Evolutionary conservation across 2,329 filamentous ascomycete species (phyloP).

Genomic region (Diaporthe citriasiana): DNA sequence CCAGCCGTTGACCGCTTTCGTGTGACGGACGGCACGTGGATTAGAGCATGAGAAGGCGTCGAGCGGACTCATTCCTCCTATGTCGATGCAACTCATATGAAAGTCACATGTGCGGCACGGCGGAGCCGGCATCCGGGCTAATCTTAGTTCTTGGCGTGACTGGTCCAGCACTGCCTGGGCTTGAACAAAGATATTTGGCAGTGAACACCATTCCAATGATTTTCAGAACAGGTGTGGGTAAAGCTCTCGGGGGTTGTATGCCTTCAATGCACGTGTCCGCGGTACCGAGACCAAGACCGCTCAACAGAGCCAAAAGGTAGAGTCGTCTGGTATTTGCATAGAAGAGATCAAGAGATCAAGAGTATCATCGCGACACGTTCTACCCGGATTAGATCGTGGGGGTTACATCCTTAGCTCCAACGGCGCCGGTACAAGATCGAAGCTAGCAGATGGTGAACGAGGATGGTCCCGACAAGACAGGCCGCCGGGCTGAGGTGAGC

Average conservation of each 20-base stretch:
- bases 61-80: background rate
- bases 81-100: background rate
- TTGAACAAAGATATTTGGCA: background rate
- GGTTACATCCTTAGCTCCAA: slow-evolving; percentile 26
- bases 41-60: background rate
- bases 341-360: slow-evolving; percentile 12
- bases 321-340: slow-evolving; percentile 13
- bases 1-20: slow-evolving; percentile 6
- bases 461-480: slow-evolving; percentile 37
- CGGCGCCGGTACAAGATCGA: slow-evolving; percentile 37
- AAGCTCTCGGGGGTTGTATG: background rate
- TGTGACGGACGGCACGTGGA: background rate
- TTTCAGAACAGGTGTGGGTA: background rate
- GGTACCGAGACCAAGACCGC: background rate
- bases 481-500: slow-evolving; percentile 29
- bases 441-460: slow-evolving; percentile 32
- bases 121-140: slow-evolving; percentile 18
- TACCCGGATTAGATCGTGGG: slow-evolving; percentile 29
- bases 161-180: slow-evolving; percentile 1
- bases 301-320: background rate
- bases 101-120: slow-evolving; percentile 3
- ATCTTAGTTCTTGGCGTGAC: slow-evolving; percentile 22
- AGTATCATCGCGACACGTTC: slow-evolving; percentile 16
- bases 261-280: background rate
- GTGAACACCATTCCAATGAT: background rate